These are phyloP conservation scores for Fusarium citri DNA, from an alignment of 2,329 filamentous ascomycete genomes.

Conservation along the genomic window DNA sequence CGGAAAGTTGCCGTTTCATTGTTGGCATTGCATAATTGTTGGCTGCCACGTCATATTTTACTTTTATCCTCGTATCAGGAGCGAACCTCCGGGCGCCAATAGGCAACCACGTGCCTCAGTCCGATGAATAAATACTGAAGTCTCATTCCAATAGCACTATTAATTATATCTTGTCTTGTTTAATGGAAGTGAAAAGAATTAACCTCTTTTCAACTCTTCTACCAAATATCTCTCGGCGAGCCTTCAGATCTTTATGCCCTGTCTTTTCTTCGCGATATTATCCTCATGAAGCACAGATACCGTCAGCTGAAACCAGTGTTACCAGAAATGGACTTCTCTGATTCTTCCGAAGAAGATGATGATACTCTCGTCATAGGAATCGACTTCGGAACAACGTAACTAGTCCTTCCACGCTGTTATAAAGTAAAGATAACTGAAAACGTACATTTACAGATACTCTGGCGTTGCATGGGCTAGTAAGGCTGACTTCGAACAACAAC, in stretches of 20 bases:
- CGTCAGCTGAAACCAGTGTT: not conserved
- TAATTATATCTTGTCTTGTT: not conserved
- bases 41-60: no score
- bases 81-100: no score
- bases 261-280: no score
- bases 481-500: not conserved
- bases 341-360: not conserved
- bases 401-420: not conserved
- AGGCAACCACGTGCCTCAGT: no score
- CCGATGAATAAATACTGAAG: no score
- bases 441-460: not conserved
- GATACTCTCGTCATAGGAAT: not conserved
- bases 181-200: accelerated
- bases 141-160: no score
- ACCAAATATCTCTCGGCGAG: no score
- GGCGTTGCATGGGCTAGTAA: conserved; percentile 3
- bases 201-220: no score
- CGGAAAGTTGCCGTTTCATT: no score
- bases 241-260: no score
- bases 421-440: not conserved
- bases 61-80: no score
- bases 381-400: conserved; percentile 1
- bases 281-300: not conserved
- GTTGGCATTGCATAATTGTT: no score
- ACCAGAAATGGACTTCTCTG: not conserved